Evolutionary conservation across 768 basidiomycete species (phyloP).

Genomic region (Phlebiopsis gigantea): DNA sequence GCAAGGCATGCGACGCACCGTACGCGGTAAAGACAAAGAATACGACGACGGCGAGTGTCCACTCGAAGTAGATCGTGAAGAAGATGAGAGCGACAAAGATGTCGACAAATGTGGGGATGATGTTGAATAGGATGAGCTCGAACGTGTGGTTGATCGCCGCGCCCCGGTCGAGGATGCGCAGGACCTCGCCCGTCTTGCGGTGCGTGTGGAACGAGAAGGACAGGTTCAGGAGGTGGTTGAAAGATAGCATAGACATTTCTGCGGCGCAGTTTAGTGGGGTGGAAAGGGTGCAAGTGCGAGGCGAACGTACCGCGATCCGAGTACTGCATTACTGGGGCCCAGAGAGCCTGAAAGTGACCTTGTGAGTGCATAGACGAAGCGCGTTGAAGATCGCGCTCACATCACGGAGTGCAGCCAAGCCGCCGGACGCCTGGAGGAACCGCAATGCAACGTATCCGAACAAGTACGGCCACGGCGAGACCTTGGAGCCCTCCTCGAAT

Average conservation of each 20-base stretch:
- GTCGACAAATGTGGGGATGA: constrained; percentile 80
- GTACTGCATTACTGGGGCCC: constrained; percentile 88
- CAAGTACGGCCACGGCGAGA: constrained; percentile 61
- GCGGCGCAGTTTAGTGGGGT: constrained; percentile 27
- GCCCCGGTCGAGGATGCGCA: constrained; percentile 78
- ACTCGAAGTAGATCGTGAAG: constrained; percentile 60
- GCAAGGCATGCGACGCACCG: constrained; percentile 33
- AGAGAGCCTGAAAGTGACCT: constrained; percentile 45
- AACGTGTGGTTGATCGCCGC: constrained; percentile 82
- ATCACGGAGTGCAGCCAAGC: constrained; percentile 59
- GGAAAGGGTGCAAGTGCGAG: constrained; percentile 21
- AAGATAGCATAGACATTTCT: constrained; percentile 79
- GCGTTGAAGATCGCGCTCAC: constrained; percentile 14
- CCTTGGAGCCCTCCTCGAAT: constrained; percentile 40
- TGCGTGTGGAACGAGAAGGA: constrained; percentile 80
- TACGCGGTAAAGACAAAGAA: constrained; percentile 72
- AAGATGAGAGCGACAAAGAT: constrained; percentile 63
- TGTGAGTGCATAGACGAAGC: not conserved
- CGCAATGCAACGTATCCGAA: constrained; percentile 63
- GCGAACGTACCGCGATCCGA: constrained; percentile 53
- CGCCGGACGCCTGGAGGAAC: constrained; percentile 73
- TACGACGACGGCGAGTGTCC: constrained; percentile 61
- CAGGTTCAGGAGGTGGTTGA: constrained; percentile 82
- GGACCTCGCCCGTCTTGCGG: constrained; percentile 80
- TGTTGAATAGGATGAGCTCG: constrained; percentile 79